Conservation (phyloP, 306 rosid species). For the Mimosa pudica region DNA sequence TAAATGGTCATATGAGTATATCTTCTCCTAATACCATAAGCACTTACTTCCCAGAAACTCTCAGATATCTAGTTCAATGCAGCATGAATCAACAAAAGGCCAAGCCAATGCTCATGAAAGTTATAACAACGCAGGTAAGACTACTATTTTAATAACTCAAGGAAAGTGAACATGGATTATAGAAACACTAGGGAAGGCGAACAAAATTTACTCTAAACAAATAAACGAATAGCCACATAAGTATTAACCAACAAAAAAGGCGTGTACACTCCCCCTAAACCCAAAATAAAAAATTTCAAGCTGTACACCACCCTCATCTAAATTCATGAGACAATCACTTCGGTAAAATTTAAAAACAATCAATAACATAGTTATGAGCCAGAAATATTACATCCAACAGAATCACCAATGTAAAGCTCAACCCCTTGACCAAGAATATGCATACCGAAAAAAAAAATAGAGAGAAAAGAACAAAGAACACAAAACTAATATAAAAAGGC, state of each 20-base stretch:
- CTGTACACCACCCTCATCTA: not conserved
- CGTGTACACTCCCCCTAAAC: slow-evolving; percentile 2
- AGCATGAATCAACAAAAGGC: not conserved
- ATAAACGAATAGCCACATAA: slow-evolving; percentile 23
- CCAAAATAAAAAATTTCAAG: slow-evolving; percentile 22
- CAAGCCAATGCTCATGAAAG: not conserved
- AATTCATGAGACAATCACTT: slow-evolving; percentile 6
- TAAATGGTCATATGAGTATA: not conserved
- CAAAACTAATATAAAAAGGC: slow-evolving; percentile 17
- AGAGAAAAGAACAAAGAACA: not conserved
- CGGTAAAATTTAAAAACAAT: slow-evolving; percentile 7
- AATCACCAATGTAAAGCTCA: slow-evolving; percentile 12
- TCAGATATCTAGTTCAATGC: not conserved
- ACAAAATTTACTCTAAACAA: not conserved
- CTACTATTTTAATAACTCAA: not conserved
- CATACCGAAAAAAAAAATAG: not conserved
- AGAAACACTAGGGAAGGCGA: not conserved
- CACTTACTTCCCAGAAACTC: not conserved
- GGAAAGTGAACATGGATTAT: not conserved
- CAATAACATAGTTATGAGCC: slow-evolving; percentile 11
- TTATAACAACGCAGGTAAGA: not conserved
- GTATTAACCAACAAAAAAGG: slow-evolving; percentile 6
- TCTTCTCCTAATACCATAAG: not conserved
- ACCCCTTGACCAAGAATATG: not conserved
- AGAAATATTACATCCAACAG: slow-evolving; percentile 5